A percentile compares a stretch with the other conserved stretches of the same genome.
These are phyloP conservation scores for Sclerotinia minor DNA, from an alignment of 2,329 filamentous ascomycete genomes.

Conservation along the genomic window DNA sequence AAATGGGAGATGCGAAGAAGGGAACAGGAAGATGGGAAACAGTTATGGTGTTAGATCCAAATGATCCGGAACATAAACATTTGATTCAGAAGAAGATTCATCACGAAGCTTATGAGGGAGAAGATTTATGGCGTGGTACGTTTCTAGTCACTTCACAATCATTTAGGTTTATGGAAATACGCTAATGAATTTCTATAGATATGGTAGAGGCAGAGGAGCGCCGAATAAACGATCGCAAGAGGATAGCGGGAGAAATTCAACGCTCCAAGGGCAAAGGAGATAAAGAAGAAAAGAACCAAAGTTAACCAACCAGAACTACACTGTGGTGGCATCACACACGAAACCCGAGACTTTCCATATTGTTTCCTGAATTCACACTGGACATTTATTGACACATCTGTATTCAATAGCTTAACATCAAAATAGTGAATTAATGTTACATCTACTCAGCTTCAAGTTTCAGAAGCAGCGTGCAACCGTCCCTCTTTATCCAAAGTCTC, in stretches of 20 bases:
- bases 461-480: too few species aligned
- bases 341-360: too few species aligned
- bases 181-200: constrained; percentile 52
- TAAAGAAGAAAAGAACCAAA: constrained; percentile 48
- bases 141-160: constrained; percentile 29
- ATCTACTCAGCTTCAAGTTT: too few species aligned
- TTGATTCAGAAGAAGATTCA: constrained; percentile 85
- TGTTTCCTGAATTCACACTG: too few species aligned
- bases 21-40: constrained; percentile 83
- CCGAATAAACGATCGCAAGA: constrained; percentile 48
- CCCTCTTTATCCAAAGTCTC: too few species aligned
- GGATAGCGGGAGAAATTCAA: constrained; percentile 53
- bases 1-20: constrained; percentile 72
- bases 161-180: background rate
- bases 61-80: constrained; percentile 80
- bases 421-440: too few species aligned
- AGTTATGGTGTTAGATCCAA: constrained; percentile 74
- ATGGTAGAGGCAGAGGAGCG: constrained; percentile 82
- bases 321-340: too few species aligned
- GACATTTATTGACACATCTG: too few species aligned
- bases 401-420: too few species aligned
- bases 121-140: constrained; percentile 90
- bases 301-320: background rate
- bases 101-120: constrained; percentile 81
- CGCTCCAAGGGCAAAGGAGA: constrained; percentile 44